Conservation (phyloP, 169 alveolate genomes). For the Plasmodium billcollinsi region DNA sequence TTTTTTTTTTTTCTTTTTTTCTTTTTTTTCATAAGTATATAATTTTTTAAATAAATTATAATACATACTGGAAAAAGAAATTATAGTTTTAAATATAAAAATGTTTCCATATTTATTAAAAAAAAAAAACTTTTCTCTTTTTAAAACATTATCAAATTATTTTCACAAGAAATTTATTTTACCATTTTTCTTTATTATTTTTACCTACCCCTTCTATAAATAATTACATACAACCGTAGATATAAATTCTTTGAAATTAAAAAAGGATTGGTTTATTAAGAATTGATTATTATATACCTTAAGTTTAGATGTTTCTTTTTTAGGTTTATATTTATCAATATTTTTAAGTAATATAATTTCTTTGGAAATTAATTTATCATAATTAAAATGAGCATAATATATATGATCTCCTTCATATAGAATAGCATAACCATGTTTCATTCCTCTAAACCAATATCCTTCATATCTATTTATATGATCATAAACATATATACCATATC, state of each 20-base stretch:
- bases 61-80: too few relatives aligned
- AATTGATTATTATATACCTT: conserved; percentile 16
- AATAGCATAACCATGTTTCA: conserved; percentile 75
- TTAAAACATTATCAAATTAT: too few relatives aligned
- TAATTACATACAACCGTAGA: conserved; percentile 27
- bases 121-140: too few relatives aligned
- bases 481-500: conserved; percentile 71
- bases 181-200: too few relatives aligned
- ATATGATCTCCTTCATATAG: conserved; percentile 69
- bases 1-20: too few relatives aligned
- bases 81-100: too few relatives aligned
- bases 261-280: conserved; percentile 70
- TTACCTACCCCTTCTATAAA: conserved; percentile 5
- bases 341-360: conserved; percentile 45
- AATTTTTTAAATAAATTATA: too few relatives aligned
- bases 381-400: conserved; percentile 64
- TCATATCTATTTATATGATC: conserved; percentile 65
- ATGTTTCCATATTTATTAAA: too few relatives aligned
- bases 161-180: too few relatives aligned
- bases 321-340: conserved; percentile 43
- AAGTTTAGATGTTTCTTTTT: conserved; percentile 12
- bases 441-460: conserved; percentile 73
- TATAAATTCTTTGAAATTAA: conserved; percentile 30
- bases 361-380: conserved; percentile 66
- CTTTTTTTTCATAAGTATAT: too few relatives aligned